Base-by-base conservation (phyloP, 164 flowering plant genomes). In the Tetrastigma voinierianum region DNA sequence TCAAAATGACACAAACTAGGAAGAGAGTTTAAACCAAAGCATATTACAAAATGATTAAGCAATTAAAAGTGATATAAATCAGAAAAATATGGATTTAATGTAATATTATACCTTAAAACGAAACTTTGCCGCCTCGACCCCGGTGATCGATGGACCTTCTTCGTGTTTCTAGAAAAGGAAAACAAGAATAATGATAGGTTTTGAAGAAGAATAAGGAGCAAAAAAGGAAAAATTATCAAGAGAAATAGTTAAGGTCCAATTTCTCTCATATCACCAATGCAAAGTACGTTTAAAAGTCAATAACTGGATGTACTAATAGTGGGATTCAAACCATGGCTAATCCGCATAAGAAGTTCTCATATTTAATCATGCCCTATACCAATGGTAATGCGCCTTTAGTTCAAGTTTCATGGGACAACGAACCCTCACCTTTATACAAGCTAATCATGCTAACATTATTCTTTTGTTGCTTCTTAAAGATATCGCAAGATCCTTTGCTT, bases 401-500 rank as follows among this genome's bases (percentile, higher is more conserved):
- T 32, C 0, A 32, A 32, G 40, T 32, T 32, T 24, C 12, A 67
- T n/a, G 16, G n/a, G 19, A 51, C 40, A 56, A 66, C 19, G 54
- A 46, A 16, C 23, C 64, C 72, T 32, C 75, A 77, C 96, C 98
- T 80, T 84, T 91, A 70, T 95, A 95, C 76, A 95, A 95, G 72
- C 87, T 90, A 20, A 95, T 85, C 17, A 87, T 65, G 25, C 96
- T 90, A 67, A 96, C 96, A 55, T 90, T 81, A 77, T 82, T 90
- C 76, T 89, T 92, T 67, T 83, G 92, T 65, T 90, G 96, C 89
- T 87, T 90, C 79, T 90, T 95, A 58, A 95, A 95, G 46, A 95
- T 90, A 65, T 95, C 97, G 90, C 80, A 95, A 80, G 25, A 95
- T 91, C 72, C 91, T 95, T 95, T 45, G 94, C 92, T 79, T 92